Evolutionary conservation across 2,329 filamentous ascomycete species (phyloP), one percentile per base, ranked within the genome.

Genomic region (Ascochyta koolunga): DNA sequence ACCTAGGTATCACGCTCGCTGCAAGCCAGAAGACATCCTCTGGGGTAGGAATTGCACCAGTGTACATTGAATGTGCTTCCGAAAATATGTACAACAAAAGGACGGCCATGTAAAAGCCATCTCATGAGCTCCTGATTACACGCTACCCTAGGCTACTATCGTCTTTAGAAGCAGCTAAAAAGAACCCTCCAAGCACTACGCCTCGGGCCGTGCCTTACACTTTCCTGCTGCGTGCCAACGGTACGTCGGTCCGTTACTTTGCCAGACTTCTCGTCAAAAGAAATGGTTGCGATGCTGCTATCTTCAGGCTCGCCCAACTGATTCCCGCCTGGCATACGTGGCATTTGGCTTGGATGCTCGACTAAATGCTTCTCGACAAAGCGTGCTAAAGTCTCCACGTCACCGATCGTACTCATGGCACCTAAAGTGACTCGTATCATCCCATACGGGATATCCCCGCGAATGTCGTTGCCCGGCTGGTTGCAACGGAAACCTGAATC

Each of bases 361-460:
- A 32, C 16, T 18, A 56, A 33, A 32, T 53, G 39, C 40, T 52
- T 48, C 21, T 53, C 24, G 5, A 53, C 3, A 21, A 56, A 52
- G 19, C 19, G 16, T 36, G 37, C 44, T 18, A 56, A 3, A 15
- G 10, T 22, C 22, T 83, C 78, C 13, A 87, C 78, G 57, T 88
- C 86, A 3, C 75, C 69, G 18, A 77, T 67, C 2, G 82, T 86
- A 56, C 81, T 86, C 83, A 86, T 86, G 11, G 85, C 84, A 0
- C 86, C 86, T 2, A 88, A 73, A 54, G 83, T 86, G 5, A 81
- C 82, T 18, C 86, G 78, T 6, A 87, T 83, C 37, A 88, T 83
- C 0, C 86, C 86, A 22, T 84, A 85, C 1, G 84, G 79, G 39
- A 60, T 39, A 0, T 82, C 79, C 5, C 81, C 79, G 10, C 85